These are phyloP conservation scores for Wallacemonas sp. DNA, from an alignment of 208 protist species.

Conservation along the genomic window DNA sequence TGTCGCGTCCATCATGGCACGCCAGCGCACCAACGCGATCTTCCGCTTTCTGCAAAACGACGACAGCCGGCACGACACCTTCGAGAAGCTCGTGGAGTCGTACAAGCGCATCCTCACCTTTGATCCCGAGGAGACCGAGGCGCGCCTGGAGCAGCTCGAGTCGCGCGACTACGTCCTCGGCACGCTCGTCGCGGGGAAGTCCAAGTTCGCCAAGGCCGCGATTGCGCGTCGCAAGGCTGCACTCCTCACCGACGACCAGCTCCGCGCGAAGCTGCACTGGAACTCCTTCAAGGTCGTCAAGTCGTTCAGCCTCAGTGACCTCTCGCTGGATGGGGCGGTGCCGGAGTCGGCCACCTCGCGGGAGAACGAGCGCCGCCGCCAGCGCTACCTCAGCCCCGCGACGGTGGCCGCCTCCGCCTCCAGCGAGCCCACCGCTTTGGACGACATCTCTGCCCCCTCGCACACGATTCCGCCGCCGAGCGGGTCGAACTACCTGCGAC, in stretches of 20 bases:
- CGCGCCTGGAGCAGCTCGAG: constrained; percentile 60
- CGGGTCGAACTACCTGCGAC: constrained; percentile 6
- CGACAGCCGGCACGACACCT: constrained; percentile 75
- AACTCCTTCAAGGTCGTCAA: constrained; percentile 76
- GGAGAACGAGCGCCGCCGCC: constrained; percentile 17
- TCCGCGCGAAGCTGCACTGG: constrained; percentile 84
- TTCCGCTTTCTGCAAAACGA: constrained; percentile 79
- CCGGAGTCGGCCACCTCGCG: constrained; percentile 56
- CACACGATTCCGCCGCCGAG: constrained; percentile 12
- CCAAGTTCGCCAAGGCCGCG: constrained; percentile 69
- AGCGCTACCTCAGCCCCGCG: neutral
- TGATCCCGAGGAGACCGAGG: constrained; percentile 73
- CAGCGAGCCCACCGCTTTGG: neutral
- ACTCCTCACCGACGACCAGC: constrained; percentile 83
- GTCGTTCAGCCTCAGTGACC: constrained; percentile 65
- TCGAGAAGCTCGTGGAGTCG: constrained; percentile 75
- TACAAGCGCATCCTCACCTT: constrained; percentile 74
- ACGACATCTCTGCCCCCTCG: neutral
- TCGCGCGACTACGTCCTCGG: constrained; percentile 54
- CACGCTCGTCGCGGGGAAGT: constrained; percentile 72
- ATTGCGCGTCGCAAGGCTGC: constrained; percentile 80
- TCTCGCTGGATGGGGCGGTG: constrained; percentile 75
- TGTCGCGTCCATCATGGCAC: constrained; percentile 50
- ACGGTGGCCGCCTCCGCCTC: constrained; percentile 3
- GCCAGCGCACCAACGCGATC: constrained; percentile 63